phyloP scores from a whole-genome alignment of 352 stramenopile genomes.

The Pythium inflatum region DNA sequence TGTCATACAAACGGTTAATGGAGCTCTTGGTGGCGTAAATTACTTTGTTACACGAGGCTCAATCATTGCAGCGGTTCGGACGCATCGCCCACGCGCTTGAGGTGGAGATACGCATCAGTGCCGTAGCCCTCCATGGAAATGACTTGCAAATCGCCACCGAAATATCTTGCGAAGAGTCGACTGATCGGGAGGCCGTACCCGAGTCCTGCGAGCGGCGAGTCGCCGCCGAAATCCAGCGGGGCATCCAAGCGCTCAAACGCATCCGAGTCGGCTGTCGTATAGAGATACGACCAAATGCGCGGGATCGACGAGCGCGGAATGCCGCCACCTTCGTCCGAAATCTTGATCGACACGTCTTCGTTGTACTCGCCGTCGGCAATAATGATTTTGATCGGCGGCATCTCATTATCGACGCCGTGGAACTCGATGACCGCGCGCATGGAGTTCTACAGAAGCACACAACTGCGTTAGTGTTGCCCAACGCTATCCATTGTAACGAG shows the following conservation, averaged over 20 bases:
- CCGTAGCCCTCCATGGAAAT: slow-evolving; percentile 99
- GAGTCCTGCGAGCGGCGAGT: slow-evolving; percentile 93
- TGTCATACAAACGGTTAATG: neutral
- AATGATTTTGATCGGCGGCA: slow-evolving; percentile 99
- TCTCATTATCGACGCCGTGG: slow-evolving; percentile 97
- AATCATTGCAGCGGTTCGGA: slow-evolving; percentile 82
- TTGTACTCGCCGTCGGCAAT: slow-evolving; percentile 99
- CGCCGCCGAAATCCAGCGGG: slow-evolving; percentile 84
- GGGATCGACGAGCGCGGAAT: slow-evolving; percentile 98
- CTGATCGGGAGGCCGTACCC: slow-evolving; percentile 97
- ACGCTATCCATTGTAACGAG: too few relatives aligned
- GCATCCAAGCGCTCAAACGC: slow-evolving; percentile 91
- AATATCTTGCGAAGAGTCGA: slow-evolving; percentile 98
- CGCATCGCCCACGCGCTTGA: slow-evolving; percentile 92
- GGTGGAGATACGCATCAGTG: slow-evolving; percentile 96
- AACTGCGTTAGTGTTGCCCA: too few relatives aligned
- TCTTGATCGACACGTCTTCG: slow-evolving; percentile 99
- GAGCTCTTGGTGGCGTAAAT: slow-evolving; percentile 20
- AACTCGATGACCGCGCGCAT: slow-evolving; percentile 99
- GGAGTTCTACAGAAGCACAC: slow-evolving; percentile 92
- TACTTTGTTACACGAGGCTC: slow-evolving; percentile 27
- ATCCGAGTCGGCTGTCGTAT: slow-evolving; percentile 98
- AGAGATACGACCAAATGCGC: slow-evolving; percentile 99
- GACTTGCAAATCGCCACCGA: slow-evolving; percentile 98
- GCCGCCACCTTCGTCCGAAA: slow-evolving; percentile 99